Conservation (phyloP, 2,329 filamentous ascomycete genomes). For the Lecanicillium sp. region DNA sequence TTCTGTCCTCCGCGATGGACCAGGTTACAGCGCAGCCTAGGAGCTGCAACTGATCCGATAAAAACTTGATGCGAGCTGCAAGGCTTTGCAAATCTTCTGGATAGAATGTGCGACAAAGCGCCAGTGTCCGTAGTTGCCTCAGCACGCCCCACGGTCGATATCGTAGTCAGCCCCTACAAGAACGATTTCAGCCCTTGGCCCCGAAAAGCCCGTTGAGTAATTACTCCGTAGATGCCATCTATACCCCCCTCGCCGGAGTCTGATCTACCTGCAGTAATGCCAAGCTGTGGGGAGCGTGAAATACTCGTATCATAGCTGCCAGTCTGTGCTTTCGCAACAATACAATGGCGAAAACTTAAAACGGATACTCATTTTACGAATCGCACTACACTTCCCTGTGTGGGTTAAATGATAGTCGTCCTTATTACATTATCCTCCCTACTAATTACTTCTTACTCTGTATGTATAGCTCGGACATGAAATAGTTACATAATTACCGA, state of each 20-base stretch:
- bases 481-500: too few relatives aligned
- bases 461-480: too few relatives aligned
- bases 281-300: conserved; percentile 31
- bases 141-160: conserved; percentile 29
- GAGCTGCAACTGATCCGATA: conserved; percentile 26
- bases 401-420: too few relatives aligned
- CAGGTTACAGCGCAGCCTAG: conserved; percentile 27
- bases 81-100: conserved; percentile 31
- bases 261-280: conserved; percentile 45
- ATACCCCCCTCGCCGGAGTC: conserved; percentile 37
- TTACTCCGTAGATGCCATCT: conserved; percentile 36
- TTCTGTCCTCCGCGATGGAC: conserved; percentile 23
- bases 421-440: too few relatives aligned
- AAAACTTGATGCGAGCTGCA: conserved; percentile 27
- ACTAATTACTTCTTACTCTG: too few relatives aligned
- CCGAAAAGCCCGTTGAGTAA: conserved; percentile 39
- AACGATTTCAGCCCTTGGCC: conserved; percentile 37
- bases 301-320: conserved; percentile 24
- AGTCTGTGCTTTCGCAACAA: too few relatives aligned
- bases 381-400: too few relatives aligned
- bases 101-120: conserved; percentile 24
- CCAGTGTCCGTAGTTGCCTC: conserved; percentile 23
- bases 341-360: too few relatives aligned
- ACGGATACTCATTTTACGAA: too few relatives aligned
- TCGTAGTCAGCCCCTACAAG: conserved; percentile 44